Evolutionary conservation across 208 protist genomes (phyloP).

Genomic region (Leishmania tarentolae): DNA sequence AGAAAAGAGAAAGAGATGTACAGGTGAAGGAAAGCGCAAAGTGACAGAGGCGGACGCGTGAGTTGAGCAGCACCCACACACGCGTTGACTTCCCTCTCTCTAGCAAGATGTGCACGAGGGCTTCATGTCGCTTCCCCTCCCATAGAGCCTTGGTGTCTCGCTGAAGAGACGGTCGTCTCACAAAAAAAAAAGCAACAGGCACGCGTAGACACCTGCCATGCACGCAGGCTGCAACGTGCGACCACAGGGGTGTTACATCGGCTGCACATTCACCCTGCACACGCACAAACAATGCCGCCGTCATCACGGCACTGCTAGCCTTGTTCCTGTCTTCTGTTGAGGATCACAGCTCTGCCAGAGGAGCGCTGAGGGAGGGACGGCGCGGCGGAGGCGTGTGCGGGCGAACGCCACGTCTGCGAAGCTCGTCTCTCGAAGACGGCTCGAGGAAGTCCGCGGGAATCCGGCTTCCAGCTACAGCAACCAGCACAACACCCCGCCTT

Average conservation of each 20-base stretch:
- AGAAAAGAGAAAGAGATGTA: neutral
- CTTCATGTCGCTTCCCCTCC: neutral
- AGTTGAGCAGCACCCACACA: neutral
- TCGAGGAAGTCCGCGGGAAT: neutral
- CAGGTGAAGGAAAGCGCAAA: neutral
- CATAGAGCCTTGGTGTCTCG: too few relatives aligned
- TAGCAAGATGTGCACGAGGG: neutral
- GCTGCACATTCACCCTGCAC: too few relatives aligned
- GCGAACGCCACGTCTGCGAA: neutral
- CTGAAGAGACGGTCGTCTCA: too few relatives aligned
- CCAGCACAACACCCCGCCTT: neutral
- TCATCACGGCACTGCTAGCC: neutral
- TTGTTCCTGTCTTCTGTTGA: neutral
- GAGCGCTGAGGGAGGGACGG: neutral
- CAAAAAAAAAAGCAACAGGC: too few relatives aligned
- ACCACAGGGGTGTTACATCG: neutral
- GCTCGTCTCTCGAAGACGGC: neutral
- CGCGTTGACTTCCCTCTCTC: neutral
- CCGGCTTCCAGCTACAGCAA: neutral
- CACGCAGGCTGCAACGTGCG: neutral
- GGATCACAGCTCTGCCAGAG: neutral
- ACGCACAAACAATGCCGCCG: neutral
- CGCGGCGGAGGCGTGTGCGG: neutral
- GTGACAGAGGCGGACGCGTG: too few relatives aligned
- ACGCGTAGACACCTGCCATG: neutral